Percentiles rank a stretch among this genome's conserved stretches.
phyloP scores from a whole-genome alignment of 2,329 filamentous ascomycete genomes.

The Pestalotiopsis sp. region DNA sequence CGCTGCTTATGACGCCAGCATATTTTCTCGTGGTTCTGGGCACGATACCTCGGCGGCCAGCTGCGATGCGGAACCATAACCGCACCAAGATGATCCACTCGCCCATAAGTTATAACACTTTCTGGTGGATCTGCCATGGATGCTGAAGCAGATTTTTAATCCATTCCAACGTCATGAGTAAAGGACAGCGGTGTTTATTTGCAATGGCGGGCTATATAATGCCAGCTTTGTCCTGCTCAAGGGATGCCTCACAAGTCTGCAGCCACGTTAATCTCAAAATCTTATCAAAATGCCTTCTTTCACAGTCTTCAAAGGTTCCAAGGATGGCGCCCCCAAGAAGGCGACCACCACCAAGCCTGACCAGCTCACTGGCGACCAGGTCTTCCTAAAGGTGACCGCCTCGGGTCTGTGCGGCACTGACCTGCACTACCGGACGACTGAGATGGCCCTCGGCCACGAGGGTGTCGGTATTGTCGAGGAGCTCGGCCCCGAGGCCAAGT shows the following conservation, averaged over 20 bases:
- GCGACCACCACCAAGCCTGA: constrained; percentile 43
- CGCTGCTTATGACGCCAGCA: not conserved
- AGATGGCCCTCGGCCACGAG: constrained; percentile 49
- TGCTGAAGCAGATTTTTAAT: not conserved
- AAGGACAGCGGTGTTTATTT: not conserved
- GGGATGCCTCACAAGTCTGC: not conserved
- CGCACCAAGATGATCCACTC: not conserved
- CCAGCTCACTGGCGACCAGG: constrained; percentile 51
- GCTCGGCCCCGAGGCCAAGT: constrained; percentile 39
- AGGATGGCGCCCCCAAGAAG: constrained; percentile 56
- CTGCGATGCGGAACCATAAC: not conserved
- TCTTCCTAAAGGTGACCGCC: constrained; percentile 63
- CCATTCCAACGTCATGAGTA: not conserved
- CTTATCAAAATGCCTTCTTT: constrained; percentile 36
- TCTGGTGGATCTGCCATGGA: not conserved
- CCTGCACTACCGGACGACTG: constrained; percentile 31
- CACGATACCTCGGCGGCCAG: not conserved
- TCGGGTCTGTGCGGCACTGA: constrained; percentile 67
- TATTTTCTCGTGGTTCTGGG: not conserved
- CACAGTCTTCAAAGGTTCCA: constrained; percentile 64
- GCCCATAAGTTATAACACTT: not conserved
- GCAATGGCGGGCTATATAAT: not conserved
- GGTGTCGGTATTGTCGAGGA: constrained; percentile 46
- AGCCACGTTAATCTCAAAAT: not conserved
- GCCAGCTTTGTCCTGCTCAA: not conserved